phyloP scores from a whole-genome alignment of 176 grass and related monocot species.

The Musa troglodytarum region DNA sequence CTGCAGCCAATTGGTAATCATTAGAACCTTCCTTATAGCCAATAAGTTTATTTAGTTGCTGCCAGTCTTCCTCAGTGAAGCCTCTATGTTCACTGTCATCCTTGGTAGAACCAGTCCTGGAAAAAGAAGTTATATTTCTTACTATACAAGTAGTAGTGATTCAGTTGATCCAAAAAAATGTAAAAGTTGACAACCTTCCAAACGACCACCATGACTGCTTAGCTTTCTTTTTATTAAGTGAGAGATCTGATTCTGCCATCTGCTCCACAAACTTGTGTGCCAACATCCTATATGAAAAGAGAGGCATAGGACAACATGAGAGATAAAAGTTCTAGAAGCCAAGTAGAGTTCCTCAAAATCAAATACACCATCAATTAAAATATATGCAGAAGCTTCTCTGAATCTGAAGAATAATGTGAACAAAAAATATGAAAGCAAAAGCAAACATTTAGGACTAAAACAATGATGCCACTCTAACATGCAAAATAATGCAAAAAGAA shows the following conservation, averaged over 20 bases:
- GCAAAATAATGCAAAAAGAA: neutral
- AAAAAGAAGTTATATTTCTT: neutral
- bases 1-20: constrained; percentile 50
- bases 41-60: constrained; percentile 79
- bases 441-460: neutral
- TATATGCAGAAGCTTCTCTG: neutral
- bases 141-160: constrained; percentile 8
- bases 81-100: constrained; percentile 60
- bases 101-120: constrained; percentile 63
- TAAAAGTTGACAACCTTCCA: constrained; percentile 55
- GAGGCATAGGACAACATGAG: constrained; percentile 16
- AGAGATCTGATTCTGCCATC: constrained; percentile 48
- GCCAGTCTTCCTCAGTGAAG: constrained; percentile 90
- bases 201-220: constrained; percentile 92
- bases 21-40: constrained; percentile 88
- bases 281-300: constrained; percentile 74
- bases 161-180: constrained; percentile 9
- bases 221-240: constrained; percentile 47
- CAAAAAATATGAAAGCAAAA: neutral
- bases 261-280: constrained; percentile 90
- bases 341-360: neutral
- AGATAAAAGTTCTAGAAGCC: constrained; percentile 19
- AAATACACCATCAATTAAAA: neutral
- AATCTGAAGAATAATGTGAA: no score
- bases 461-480: neutral